Percentiles rank a stretch among this genome's conserved stretches.
Conservation (phyloP, 306 rosid species). For the Fagus crenata region DNA sequence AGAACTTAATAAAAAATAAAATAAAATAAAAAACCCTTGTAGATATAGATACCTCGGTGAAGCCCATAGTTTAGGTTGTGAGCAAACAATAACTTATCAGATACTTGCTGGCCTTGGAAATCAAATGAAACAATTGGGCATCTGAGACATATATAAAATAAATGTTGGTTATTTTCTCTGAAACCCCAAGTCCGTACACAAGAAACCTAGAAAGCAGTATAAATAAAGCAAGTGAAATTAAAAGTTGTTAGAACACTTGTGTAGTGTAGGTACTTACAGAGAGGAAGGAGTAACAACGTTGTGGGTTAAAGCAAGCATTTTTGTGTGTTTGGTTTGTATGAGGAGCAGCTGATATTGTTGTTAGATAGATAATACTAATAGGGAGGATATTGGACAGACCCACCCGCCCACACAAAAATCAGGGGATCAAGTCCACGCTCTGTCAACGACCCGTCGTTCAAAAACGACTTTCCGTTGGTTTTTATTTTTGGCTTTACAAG, state of each 20-base stretch:
- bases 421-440: background rate
- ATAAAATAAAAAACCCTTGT: background rate
- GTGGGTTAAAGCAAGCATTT: constrained; percentile 29
- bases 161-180: background rate
- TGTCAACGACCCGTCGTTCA: background rate
- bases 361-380: background rate
- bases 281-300: constrained; percentile 32
- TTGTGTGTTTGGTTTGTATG: background rate
- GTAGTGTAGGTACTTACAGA: constrained; percentile 22
- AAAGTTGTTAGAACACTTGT: background rate
- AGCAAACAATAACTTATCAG: constrained; percentile 35
- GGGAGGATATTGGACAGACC: background rate
- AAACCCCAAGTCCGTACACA: background rate
- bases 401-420: background rate
- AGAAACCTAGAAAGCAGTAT: background rate
- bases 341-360: background rate
- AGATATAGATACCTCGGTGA: constrained; percentile 33
- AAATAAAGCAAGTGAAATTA: too few species aligned
- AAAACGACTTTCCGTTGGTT: background rate
- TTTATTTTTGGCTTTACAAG: background rate
- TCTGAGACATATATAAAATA: constrained; percentile 31
- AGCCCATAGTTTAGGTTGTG: constrained; percentile 39
- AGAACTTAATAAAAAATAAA: background rate
- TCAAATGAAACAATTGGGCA: constrained; percentile 50
- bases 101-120: constrained; percentile 34